Evolutionary conservation across 2,329 filamentous ascomycete species (phyloP).

Genomic region (Penicillium sp.): DNA sequence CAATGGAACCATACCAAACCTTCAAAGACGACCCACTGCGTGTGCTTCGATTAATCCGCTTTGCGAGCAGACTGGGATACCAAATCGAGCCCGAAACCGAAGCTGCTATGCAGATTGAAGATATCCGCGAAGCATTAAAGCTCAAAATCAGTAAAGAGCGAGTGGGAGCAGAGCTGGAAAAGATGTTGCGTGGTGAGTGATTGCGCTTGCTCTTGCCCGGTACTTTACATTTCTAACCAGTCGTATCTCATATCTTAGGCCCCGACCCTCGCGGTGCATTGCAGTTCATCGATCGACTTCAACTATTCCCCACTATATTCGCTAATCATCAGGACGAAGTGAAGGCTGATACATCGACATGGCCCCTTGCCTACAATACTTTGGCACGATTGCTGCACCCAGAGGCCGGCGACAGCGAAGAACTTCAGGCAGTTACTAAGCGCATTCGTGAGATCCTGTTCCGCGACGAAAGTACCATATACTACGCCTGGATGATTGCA

Average conservation of each 20-base stretch:
- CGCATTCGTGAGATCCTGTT: constrained; percentile 54
- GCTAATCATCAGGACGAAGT: constrained; percentile 49
- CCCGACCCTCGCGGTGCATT: constrained; percentile 43
- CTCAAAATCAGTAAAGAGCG: constrained; percentile 90
- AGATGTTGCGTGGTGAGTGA: constrained; percentile 73
- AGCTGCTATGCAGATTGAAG: constrained; percentile 70
- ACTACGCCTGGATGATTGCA: constrained; percentile 73
- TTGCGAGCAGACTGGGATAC: constrained; percentile 82
- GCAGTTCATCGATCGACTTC: constrained; percentile 40
- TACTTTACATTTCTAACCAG: constrained; percentile 2
- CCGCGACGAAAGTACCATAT: constrained; percentile 63
- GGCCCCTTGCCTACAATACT: constrained; percentile 64
- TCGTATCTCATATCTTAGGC: constrained; percentile 21
- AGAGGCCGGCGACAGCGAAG: constrained; percentile 42
- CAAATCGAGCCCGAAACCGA: constrained; percentile 69
- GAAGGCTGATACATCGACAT: constrained; percentile 59
- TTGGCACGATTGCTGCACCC: constrained; percentile 53
- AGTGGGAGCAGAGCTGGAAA: constrained; percentile 82
- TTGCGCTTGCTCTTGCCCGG: not conserved
- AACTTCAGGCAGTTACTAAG: constrained; percentile 43
- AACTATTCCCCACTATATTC: constrained; percentile 44
- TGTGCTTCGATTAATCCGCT: constrained; percentile 81
- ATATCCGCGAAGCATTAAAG: constrained; percentile 76
- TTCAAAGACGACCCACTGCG: constrained; percentile 92
- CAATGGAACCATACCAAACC: constrained; percentile 82